phyloP scores from a whole-genome alignment of 768 basidiomycete genomes.

The Candolleomyces aberdarensis region DNA sequence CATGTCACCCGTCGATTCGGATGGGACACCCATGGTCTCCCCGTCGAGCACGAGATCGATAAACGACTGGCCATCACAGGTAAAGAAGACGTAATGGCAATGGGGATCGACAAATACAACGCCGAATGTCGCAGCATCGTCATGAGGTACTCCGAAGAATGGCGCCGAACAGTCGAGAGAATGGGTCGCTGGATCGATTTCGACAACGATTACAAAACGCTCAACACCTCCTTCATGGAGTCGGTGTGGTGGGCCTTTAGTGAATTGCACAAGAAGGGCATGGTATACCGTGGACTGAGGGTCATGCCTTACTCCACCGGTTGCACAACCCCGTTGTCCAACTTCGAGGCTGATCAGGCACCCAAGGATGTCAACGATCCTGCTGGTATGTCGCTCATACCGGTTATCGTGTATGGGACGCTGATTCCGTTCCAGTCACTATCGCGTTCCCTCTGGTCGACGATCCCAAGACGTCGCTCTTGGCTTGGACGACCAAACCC shows the following conservation, averaged over 20 bases:
- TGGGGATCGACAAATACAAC: conserved; percentile 98
- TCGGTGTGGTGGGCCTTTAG: conserved; percentile 99
- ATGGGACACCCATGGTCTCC: conserved; percentile 98
- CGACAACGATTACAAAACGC: conserved; percentile 98
- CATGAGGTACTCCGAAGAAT: conserved; percentile 94
- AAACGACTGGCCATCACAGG: conserved; percentile 91
- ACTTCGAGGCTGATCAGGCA: conserved; percentile 92
- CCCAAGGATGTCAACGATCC: conserved; percentile 95
- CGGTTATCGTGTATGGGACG: background rate
- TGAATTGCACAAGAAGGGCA: conserved; percentile 85
- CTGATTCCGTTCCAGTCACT: conserved; percentile 53
- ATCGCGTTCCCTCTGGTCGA: conserved; percentile 92
- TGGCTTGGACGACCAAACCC: conserved; percentile 99
- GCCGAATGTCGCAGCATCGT: conserved; percentile 95
- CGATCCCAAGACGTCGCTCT: conserved; percentile 82
- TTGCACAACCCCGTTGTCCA: conserved; percentile 92
- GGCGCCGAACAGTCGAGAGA: conserved; percentile 92
- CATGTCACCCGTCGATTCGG: conserved; percentile 94
- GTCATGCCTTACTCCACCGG: conserved; percentile 99
- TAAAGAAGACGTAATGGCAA: conserved; percentile 87
- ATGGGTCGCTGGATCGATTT: conserved; percentile 99
- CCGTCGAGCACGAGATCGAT: conserved; percentile 99
- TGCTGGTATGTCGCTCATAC: conserved; percentile 51
- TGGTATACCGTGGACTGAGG: conserved; percentile 89
- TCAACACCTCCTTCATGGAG: conserved; percentile 94